Evolutionary conservation across 129 eudicot genomes (phyloP).

Genomic region (Solidago caesia): DNA sequence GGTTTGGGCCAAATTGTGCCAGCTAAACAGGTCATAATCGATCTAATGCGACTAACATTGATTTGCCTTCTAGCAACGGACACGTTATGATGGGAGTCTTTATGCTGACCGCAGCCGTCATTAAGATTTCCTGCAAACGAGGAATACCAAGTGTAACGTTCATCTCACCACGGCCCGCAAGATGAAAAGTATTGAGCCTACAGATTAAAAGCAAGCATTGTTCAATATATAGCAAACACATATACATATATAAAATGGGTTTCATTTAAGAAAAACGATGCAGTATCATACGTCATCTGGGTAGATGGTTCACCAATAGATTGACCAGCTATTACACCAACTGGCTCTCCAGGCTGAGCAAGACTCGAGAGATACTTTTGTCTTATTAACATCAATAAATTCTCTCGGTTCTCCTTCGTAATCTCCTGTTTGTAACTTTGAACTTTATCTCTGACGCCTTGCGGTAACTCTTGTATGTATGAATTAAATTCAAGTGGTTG

Average conservation of each 20-base stretch:
- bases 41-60: conserved; percentile 51
- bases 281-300: conserved; percentile 79
- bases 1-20: background rate
- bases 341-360: conserved; percentile 92
- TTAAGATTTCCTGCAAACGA: conserved; percentile 92
- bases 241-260: background rate
- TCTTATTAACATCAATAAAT: conserved; percentile 50
- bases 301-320: conserved; percentile 99
- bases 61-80: conserved; percentile 56
- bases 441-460: conserved; percentile 48
- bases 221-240: conserved; percentile 14
- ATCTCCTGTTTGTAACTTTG: conserved; percentile 27
- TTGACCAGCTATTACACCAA: conserved; percentile 93
- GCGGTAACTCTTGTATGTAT: conserved; percentile 57
- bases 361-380: conserved; percentile 85
- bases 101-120: conserved; percentile 74
- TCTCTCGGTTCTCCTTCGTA: conserved; percentile 25
- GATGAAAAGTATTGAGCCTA: conserved; percentile 98
- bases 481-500: conserved; percentile 52
- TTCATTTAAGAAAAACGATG: background rate
- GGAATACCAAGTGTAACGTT: conserved; percentile 98
- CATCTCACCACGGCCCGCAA: conserved; percentile 99
- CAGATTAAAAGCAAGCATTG: conserved; percentile 11
- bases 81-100: conserved; percentile 95
- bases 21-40: background rate